Evolutionary conservation across 1,139 yeast species (phyloP).

Genomic region (Debaryomyces sp.): DNA sequence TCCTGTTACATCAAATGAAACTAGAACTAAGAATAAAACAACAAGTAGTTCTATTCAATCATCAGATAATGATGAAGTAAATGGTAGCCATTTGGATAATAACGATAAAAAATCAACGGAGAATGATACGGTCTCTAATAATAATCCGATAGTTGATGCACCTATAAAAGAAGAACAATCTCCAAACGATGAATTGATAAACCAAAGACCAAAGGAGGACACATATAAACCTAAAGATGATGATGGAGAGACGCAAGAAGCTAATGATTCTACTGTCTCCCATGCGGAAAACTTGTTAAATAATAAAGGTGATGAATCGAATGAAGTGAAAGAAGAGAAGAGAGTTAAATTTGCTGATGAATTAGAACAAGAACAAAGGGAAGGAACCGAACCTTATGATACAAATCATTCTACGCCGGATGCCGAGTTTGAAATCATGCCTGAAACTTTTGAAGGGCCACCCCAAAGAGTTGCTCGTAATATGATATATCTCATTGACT

Average conservation of each 20-base stretch:
- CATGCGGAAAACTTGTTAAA: not conserved
- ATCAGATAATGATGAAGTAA: not conserved
- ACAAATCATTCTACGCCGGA: conserved; percentile 13
- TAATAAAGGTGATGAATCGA: not conserved
- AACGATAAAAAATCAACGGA: not conserved
- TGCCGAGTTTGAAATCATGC: conserved; percentile 12
- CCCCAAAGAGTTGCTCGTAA: conserved; percentile 57
- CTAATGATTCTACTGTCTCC: conserved; percentile 8
- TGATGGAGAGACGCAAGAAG: not conserved
- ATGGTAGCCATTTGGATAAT: not conserved
- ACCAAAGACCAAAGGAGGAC: not conserved
- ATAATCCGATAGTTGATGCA: not conserved
- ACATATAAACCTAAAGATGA: not conserved
- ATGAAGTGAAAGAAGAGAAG: conserved; percentile 10
- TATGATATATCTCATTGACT: conserved; percentile 50
- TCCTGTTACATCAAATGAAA: not conserved
- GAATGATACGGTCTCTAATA: not conserved
- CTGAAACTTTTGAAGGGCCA: conserved; percentile 62
- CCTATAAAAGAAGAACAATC: not conserved
- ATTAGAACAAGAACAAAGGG: conserved; percentile 13
- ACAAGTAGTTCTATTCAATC: not conserved
- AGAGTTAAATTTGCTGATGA: conserved; percentile 37
- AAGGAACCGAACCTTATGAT: conserved; percentile 9
- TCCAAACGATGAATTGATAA: not conserved
- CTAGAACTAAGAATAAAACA: not conserved